Evolutionary conservation across 2,329 filamentous ascomycete genomes (phyloP).

Genomic region (Cercospora brassicicola): DNA sequence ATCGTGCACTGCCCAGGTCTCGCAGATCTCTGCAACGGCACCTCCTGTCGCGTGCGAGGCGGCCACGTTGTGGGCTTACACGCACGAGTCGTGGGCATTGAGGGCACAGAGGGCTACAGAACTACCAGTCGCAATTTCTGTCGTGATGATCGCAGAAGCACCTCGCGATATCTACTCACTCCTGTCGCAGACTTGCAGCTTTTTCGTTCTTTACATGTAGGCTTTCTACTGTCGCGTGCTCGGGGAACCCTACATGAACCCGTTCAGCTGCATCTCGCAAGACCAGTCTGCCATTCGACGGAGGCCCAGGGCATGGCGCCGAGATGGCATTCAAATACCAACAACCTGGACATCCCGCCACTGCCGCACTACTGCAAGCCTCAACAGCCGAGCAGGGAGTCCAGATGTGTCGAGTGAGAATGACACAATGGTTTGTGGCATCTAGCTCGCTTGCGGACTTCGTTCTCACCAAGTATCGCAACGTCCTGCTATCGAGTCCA

Average conservation of each 20-base stretch:
- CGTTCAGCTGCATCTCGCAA: background rate
- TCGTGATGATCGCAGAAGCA: background rate
- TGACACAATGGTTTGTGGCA: background rate
- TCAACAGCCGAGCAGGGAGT: background rate
- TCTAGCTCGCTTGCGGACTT: background rate
- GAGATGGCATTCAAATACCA: background rate
- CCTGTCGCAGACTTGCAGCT: background rate
- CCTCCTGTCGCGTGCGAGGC: constrained; percentile 3
- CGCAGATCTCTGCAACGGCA: background rate
- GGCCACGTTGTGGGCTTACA: background rate
- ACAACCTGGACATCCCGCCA: constrained; percentile 36
- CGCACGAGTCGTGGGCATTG: background rate
- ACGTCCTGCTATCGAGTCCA: background rate
- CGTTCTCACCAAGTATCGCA: background rate
- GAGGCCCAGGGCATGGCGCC: background rate
- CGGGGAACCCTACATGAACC: background rate
- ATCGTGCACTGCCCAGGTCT: constrained; percentile 23
- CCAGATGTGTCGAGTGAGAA: background rate
- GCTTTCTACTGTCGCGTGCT: background rate
- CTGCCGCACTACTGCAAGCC: constrained; percentile 7
- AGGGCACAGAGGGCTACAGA: background rate
- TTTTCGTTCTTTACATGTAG: too few relatives aligned
- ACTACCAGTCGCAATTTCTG: background rate
- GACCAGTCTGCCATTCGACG: background rate
- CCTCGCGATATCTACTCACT: background rate